These are phyloP conservation scores for Suillus tomentosus DNA, from an alignment of 768 basidiomycete genomes.

Conservation along the genomic window DNA sequence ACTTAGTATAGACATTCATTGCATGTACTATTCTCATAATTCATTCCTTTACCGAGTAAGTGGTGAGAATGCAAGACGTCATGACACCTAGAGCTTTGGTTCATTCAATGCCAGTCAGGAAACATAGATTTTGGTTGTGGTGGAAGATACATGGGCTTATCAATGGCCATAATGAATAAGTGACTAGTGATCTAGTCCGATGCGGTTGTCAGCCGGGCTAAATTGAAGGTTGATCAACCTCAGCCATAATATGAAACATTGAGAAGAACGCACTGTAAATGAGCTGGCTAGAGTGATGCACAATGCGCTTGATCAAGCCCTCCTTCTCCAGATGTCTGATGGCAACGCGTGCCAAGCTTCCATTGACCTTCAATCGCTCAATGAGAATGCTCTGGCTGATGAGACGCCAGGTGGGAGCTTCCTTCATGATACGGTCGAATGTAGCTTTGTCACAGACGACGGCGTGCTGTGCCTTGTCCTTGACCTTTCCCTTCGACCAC, in stretches of 20 bases:
- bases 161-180: constrained; percentile 25
- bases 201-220: constrained; percentile 47
- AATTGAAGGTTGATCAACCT: constrained; percentile 11
- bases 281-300: constrained; percentile 92
- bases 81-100: background rate
- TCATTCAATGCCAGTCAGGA: constrained; percentile 22
- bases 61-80: background rate
- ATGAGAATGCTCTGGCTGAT: constrained; percentile 98
- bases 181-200: constrained; percentile 37
- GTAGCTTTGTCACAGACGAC: constrained; percentile 93
- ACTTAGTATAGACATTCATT: background rate
- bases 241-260: background rate
- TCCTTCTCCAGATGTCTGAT: constrained; percentile 94
- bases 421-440: constrained; percentile 94
- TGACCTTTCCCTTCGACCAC: constrained; percentile 99
- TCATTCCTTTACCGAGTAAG: background rate
- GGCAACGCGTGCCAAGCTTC: constrained; percentile 87
- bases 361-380: constrained; percentile 97
- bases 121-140: constrained; percentile 32
- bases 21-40: background rate
- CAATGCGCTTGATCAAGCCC: constrained; percentile 91
- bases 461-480: constrained; percentile 99
- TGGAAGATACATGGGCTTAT: constrained; percentile 40
- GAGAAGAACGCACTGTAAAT: constrained; percentile 81
- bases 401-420: constrained; percentile 98